phyloP scores from a whole-genome alignment of 2,329 filamentous ascomycete species.

The Pseudophaeomoniella oleicola region DNA sequence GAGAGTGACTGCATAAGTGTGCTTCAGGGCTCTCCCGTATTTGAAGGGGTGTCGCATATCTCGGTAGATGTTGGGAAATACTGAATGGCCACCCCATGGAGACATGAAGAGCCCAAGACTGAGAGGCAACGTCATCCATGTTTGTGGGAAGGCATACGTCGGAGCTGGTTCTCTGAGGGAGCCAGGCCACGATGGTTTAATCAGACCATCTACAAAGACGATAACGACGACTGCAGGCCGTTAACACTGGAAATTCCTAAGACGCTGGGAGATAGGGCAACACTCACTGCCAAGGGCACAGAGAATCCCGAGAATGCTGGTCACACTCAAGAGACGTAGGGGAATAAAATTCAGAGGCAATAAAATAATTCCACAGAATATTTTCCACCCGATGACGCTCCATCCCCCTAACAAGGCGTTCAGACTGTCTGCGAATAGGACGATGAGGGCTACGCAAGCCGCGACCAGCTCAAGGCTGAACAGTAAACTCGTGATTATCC shows the following conservation, averaged over 20 bases:
- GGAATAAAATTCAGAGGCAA: slow-evolving; percentile 76
- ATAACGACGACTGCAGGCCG: slow-evolving; percentile 56
- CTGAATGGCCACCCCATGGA: slow-evolving; percentile 55
- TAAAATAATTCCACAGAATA: slow-evolving; percentile 64
- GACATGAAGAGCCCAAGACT: slow-evolving; percentile 85
- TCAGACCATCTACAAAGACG: slow-evolving; percentile 70
- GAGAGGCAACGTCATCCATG: slow-evolving; percentile 76
- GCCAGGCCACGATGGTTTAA: slow-evolving; percentile 65
- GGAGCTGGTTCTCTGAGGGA: slow-evolving; percentile 67
- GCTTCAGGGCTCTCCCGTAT: slow-evolving; percentile 58
- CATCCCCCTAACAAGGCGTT: slow-evolving; percentile 46
- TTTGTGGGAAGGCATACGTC: slow-evolving; percentile 69
- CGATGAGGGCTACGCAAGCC: slow-evolving; percentile 75
- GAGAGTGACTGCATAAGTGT: slow-evolving; percentile 81
- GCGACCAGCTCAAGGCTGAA: slow-evolving; percentile 81
- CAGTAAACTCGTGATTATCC: slow-evolving; percentile 67
- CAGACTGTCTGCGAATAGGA: slow-evolving; percentile 87
- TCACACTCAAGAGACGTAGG: slow-evolving; percentile 71
- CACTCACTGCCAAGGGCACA: slow-evolving; percentile 73
- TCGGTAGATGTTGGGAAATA: slow-evolving; percentile 74
- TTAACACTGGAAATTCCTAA: slow-evolving; percentile 16
- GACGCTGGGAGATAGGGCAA: slow-evolving; percentile 5
- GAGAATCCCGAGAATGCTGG: slow-evolving; percentile 83
- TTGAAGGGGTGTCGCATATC: slow-evolving; percentile 74
- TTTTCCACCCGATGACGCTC: slow-evolving; percentile 63